Evolutionary conservation across 2,329 filamentous ascomycete species (phyloP).

Genomic region (Arthrinium phaeospermum): DNA sequence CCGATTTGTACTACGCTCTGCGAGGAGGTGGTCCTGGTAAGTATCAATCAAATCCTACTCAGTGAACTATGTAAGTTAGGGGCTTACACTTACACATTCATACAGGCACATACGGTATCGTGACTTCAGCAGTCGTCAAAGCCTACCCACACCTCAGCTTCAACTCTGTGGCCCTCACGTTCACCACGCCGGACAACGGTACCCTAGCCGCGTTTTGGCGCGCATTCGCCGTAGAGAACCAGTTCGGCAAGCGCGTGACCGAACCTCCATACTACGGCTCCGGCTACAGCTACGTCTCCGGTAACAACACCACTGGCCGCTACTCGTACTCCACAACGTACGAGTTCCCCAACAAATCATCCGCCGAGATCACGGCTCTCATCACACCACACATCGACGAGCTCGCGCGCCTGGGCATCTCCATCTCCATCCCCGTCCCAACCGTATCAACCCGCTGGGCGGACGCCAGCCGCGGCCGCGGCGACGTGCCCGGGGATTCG

Average conservation of each 20-base stretch:
- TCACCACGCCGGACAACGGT: conserved; percentile 26
- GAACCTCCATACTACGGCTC: conserved; percentile 40
- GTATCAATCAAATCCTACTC: not conserved
- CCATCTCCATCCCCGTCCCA: conserved; percentile 35
- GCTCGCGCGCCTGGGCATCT: conserved; percentile 39
- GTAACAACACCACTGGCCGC: conserved; percentile 29
- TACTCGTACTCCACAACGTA: conserved; percentile 40
- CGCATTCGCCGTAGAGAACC: conserved; percentile 40
- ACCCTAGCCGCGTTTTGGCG: conserved; percentile 36
- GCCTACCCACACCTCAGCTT: conserved; percentile 34
- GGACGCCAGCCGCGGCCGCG: conserved; percentile 32
- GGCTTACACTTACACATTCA: conserved; percentile 53
- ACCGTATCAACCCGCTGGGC: conserved; percentile 37
- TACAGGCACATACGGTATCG: conserved; percentile 37
- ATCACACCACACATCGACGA: conserved; percentile 41
- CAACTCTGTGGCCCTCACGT: conserved; percentile 30
- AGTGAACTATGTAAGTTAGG: not conserved
- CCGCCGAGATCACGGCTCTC: conserved; percentile 32
- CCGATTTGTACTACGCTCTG: conserved; percentile 60
- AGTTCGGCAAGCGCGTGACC: conserved; percentile 39
- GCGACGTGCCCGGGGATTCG: conserved; percentile 37
- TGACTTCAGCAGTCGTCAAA: conserved; percentile 40
- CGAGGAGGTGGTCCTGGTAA: conserved; percentile 47
- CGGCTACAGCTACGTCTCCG: conserved; percentile 43
- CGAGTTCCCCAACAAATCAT: conserved; percentile 38